These are phyloP conservation scores for Metschnikowia proteae DNA, from an alignment of 805 yeast genomes.

Conservation along the genomic window DNA sequence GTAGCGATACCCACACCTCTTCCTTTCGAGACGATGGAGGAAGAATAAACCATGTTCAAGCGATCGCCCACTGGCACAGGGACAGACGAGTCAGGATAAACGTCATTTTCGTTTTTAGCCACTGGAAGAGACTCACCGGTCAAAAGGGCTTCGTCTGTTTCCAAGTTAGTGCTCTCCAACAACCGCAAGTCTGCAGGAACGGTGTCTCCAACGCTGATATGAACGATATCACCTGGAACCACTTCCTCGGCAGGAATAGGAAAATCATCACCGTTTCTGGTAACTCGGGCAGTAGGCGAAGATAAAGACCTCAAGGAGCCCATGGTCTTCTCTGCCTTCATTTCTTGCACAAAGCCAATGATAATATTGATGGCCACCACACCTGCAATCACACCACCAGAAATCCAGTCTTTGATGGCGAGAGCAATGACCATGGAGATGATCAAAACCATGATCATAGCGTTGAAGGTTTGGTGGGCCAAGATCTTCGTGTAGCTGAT, in stretches of 20 bases:
- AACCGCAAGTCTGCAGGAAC: conserved; percentile 71
- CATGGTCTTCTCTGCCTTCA: conserved; percentile 76
- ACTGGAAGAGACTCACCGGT: conserved; percentile 68
- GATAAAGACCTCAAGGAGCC: conserved; percentile 63
- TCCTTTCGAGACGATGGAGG: conserved; percentile 70
- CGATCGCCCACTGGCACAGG: conserved; percentile 68
- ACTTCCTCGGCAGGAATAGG: conserved; percentile 60
- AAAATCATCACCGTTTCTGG: conserved; percentile 53
- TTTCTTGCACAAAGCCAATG: conserved; percentile 69
- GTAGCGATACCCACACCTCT: conserved; percentile 67
- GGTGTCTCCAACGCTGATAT: conserved; percentile 66
- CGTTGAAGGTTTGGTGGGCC: conserved; percentile 67
- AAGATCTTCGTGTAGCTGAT: conserved; percentile 54
- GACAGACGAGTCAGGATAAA: conserved; percentile 29
- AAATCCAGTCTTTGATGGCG: conserved; percentile 73
- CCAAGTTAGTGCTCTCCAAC: conserved; percentile 56
- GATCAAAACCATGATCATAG: conserved; percentile 71
- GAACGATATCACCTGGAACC: conserved; percentile 71
- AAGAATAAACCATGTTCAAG: conserved; percentile 64
- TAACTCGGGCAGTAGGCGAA: conserved; percentile 67
- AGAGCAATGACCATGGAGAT: conserved; percentile 68
- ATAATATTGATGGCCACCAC: conserved; percentile 61
- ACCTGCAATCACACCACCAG: conserved; percentile 75
- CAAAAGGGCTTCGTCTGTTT: conserved; percentile 64
- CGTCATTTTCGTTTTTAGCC: conserved; percentile 45